Base-by-base conservation (phyloP, 2,329 filamentous ascomycete species). In the Fusarium clavum region DNA sequence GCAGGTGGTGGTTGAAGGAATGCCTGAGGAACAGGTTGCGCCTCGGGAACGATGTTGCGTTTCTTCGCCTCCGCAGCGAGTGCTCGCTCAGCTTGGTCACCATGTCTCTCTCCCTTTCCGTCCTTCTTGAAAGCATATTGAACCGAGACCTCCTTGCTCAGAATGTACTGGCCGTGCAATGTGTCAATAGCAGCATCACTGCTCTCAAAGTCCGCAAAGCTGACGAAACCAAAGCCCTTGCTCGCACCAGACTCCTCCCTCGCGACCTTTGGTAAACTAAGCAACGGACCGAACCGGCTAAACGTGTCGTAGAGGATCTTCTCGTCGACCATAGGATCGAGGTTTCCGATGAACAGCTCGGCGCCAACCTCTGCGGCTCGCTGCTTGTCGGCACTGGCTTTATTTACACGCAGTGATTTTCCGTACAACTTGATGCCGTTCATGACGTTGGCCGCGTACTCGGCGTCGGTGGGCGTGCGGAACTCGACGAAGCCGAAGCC, bases 51-150 rank as follows among this genome's bases (percentile, higher is more conserved):
- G 65, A 99, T 92, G 76, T 97, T 97, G 80, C 98, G 93, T 79
- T 94, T 95, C 82, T 95, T 95, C 61, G 94, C 96, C 81, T 98
- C 93, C 29, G 92, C 91, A 30, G 96, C 96, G 48, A 99, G 88
- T 84, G 94, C 92, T 77, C 96, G 87, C 82, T 99, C 96, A 30
- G 96, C 96, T 74, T 94, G 88, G 79, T 99, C 96, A 75, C 96
- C 96, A 78, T 99, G 96, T 62, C 96, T 87, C 83, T 98, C 95
- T 74, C 95, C 95, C 83, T 97, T 97, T 73, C 96, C 96, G 77
- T 99, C 96, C 82, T 98, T 98, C 86, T 99, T 99, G 87, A 97
- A 98, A 41, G 96, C 96, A 80, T 98, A 99, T 81, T 98, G 95
- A 46, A 99, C 96, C 5, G 92, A 93, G 74, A 98, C 92, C 80